These are phyloP conservation scores for Aspergillus tanneri DNA, from an alignment of 2,329 filamentous ascomycete species.

Conservation along the genomic window DNA sequence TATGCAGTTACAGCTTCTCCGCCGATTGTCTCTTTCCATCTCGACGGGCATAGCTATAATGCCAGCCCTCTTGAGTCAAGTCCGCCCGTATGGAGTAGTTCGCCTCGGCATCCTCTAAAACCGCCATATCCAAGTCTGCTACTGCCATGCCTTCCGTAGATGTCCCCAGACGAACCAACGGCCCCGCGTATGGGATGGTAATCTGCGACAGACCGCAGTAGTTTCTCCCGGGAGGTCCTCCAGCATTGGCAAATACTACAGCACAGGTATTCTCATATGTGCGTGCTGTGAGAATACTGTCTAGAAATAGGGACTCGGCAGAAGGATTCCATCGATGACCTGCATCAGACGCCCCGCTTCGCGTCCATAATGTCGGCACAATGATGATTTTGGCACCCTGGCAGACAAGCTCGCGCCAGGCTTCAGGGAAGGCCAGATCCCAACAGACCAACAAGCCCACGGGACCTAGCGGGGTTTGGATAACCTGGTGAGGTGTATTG, in stretches of 20 bases:
- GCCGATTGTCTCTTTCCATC: background rate
- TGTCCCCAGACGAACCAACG: constrained; percentile 50
- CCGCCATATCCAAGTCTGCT: constrained; percentile 51
- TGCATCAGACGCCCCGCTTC: constrained; percentile 46
- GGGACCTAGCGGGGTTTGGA: constrained; percentile 51
- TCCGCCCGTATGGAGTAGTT: constrained; percentile 44
- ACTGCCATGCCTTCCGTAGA: constrained; percentile 54
- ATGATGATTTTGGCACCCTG: constrained; percentile 56
- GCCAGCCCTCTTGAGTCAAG: constrained; percentile 1
- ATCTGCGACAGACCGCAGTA: constrained; percentile 56
- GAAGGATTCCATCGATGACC: constrained; percentile 50
- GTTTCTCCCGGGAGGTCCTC: constrained; percentile 50
- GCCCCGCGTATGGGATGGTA: constrained; percentile 53
- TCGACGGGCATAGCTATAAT: constrained; percentile 10
- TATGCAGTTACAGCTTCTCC: background rate
- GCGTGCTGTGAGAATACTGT: constrained; percentile 50
- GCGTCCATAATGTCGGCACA: constrained; percentile 54
- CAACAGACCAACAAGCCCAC: constrained; percentile 58
- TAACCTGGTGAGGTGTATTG: background rate
- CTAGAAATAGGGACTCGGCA: constrained; percentile 52
- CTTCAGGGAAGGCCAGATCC: constrained; percentile 59
- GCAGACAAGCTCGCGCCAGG: constrained; percentile 54
- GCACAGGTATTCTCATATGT: constrained; percentile 59
- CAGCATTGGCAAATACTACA: constrained; percentile 57
- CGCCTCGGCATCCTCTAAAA: constrained; percentile 40